These are phyloP conservation scores for Mrakiaceae sp. DNA, from an alignment of 1,284 basidiomycete genomes.

Conservation along the genomic window DNA sequence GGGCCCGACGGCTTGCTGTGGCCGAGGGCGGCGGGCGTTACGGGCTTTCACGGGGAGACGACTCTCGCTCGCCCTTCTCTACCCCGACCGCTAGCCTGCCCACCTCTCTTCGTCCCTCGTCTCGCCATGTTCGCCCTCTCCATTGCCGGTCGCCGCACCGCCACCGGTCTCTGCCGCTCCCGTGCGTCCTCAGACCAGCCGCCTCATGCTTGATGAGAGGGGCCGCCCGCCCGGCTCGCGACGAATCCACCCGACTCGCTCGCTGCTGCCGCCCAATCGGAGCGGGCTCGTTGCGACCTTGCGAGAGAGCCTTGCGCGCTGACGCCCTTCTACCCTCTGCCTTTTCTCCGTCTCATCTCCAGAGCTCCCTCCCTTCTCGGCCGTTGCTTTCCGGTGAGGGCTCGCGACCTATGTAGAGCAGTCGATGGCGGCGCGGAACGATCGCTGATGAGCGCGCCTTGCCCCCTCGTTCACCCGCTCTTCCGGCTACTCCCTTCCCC, in stretches of 20 bases:
- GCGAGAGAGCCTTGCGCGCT: background rate
- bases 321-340: background rate
- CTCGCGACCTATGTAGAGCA: background rate
- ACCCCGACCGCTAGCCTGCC: background rate
- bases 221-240: background rate
- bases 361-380: constrained; percentile 9
- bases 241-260: background rate
- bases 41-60: background rate
- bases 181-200: background rate
- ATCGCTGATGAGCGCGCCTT: background rate
- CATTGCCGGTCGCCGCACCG: constrained; percentile 14
- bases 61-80: background rate
- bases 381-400: constrained; percentile 12
- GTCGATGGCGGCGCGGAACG: no score
- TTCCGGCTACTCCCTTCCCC: background rate
- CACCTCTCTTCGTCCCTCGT: background rate
- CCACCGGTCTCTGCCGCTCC: constrained; percentile 2
- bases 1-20: no score
- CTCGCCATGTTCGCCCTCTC: constrained; percentile 14
- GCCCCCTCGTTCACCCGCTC: background rate
- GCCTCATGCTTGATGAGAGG: background rate
- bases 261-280: background rate
- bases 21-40: no score
- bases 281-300: background rate
- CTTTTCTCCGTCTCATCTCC: background rate